These are phyloP conservation scores for Chrysanthemum lavandulifolium DNA, from an alignment of 129 eudicot species.

Conservation along the genomic window DNA sequence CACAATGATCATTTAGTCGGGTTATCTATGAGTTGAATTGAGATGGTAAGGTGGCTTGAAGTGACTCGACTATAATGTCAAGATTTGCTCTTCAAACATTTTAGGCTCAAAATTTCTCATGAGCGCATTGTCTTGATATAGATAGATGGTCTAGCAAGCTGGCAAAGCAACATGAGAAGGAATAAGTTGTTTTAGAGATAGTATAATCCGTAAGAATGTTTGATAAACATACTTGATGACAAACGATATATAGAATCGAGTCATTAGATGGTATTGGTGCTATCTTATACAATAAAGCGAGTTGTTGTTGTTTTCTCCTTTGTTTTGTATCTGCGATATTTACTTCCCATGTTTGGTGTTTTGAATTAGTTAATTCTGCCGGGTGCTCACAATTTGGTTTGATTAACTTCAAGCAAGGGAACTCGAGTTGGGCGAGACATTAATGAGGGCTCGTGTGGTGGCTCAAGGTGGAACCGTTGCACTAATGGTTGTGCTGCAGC, in stretches of 20 bases:
- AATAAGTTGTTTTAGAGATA: no score
- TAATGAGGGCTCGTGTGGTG: slow-evolving; percentile 96
- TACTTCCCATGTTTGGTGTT: slow-evolving; percentile 19
- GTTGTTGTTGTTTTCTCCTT: background rate
- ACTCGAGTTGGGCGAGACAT: slow-evolving; percentile 73
- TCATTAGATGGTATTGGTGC: background rate
- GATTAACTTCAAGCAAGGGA: slow-evolving; percentile 82
- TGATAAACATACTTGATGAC: background rate
- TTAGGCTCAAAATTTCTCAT: no score
- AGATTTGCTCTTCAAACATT: no score
- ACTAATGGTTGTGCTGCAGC: slow-evolving; percentile 91
- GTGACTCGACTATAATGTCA: background rate
- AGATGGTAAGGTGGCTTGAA: background rate
- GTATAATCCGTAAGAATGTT: no score
- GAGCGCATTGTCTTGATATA: no score
- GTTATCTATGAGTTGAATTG: background rate
- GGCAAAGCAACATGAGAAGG: no score
- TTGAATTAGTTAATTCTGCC: slow-evolving; percentile 85
- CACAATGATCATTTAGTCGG: background rate
- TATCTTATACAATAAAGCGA: background rate
- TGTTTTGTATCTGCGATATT: background rate
- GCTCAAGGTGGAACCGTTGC: slow-evolving; percentile 98
- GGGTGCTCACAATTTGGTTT: slow-evolving; percentile 92
- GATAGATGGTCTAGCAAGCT: no score
- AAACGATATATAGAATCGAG: background rate